Percentiles rank a stretch among this genome's conserved stretches.
Conservation (phyloP, 352 stramenopile genomes). For the Pythium brachiatum region DNA sequence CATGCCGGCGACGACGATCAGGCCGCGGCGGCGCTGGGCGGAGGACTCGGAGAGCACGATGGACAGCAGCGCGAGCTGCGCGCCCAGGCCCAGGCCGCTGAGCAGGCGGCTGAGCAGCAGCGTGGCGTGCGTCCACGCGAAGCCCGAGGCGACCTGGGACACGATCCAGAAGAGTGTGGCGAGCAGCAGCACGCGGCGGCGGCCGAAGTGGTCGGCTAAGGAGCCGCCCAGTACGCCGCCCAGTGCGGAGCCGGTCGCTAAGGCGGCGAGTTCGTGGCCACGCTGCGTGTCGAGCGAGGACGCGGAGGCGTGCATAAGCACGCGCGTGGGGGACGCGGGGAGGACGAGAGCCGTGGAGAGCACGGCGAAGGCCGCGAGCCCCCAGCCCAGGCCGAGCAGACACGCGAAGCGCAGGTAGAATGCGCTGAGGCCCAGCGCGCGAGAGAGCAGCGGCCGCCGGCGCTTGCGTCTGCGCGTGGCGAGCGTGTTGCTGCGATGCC, state of each 20-base stretch:
- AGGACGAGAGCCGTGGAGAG: conserved; percentile 2
- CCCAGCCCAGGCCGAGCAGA: conserved; percentile 12
- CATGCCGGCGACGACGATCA: conserved; percentile 50
- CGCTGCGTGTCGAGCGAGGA: not conserved
- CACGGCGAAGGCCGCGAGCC: conserved; percentile 8
- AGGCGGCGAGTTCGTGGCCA: conserved; percentile 11
- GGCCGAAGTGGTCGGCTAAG: conserved; percentile 58
- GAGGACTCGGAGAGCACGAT: conserved; percentile 60
- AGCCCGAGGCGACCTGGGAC: conserved; percentile 25
- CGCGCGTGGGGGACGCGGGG: not conserved
- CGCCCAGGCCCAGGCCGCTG: conserved; percentile 48
- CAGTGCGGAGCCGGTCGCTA: conserved; percentile 33
- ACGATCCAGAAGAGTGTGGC: conserved; percentile 39
- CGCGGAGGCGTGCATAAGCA: not conserved
- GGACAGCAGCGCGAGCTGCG: conserved; percentile 46
- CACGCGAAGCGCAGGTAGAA: conserved; percentile 19
- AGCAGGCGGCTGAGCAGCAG: conserved; percentile 40
- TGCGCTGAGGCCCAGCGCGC: conserved; percentile 8
- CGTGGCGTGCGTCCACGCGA: conserved; percentile 12
- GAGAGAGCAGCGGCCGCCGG: not conserved
- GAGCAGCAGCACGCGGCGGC: conserved; percentile 38
- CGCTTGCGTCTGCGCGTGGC: conserved; percentile 12
- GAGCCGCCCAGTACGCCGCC: conserved; percentile 50
- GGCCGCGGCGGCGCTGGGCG: conserved; percentile 54
- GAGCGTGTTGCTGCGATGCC: conserved; percentile 1